Conservation (phyloP, 129 eudicot genomes). For the Solidago caesia region DNA sequence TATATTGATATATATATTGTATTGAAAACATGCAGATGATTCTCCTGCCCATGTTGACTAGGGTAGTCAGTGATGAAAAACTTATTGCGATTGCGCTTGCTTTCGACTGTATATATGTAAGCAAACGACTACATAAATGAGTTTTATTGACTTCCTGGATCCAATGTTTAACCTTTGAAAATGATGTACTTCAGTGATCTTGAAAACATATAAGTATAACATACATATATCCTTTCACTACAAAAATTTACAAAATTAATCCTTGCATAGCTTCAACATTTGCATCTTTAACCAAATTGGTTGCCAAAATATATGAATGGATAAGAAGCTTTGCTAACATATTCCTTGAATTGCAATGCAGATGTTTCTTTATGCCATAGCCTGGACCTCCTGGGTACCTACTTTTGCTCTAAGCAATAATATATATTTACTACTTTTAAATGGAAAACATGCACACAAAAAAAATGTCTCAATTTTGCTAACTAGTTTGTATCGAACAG, state of each 20-base stretch:
- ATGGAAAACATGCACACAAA: too few relatives aligned
- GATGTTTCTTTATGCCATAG: constrained; percentile 64
- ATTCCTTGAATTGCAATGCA: constrained; percentile 28
- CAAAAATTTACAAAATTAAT: too few relatives aligned
- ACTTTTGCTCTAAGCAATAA: not conserved
- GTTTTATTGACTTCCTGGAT: too few relatives aligned
- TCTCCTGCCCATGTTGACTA: constrained; percentile 66
- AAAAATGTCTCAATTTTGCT: not conserved
- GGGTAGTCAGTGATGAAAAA: constrained; percentile 53
- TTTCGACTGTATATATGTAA: constrained; percentile 53
- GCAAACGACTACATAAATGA: not conserved
- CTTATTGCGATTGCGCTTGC: constrained; percentile 58
- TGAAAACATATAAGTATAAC: too few relatives aligned
- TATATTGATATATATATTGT: not conserved
- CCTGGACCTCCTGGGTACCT: constrained; percentile 75
- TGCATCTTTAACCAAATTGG: not conserved
- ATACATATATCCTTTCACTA: too few relatives aligned
- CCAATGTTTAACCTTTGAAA: too few relatives aligned
- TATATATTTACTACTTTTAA: not conserved
- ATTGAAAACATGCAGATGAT: constrained; percentile 47
- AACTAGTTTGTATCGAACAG: constrained; percentile 28
- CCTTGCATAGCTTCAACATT: too few relatives aligned
- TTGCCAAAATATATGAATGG: not conserved
- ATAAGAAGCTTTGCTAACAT: not conserved
- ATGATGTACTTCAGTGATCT: too few relatives aligned